Base-by-base conservation (phyloP, 106 monocot genomes). In the Xerophyta viscosa region DNA sequence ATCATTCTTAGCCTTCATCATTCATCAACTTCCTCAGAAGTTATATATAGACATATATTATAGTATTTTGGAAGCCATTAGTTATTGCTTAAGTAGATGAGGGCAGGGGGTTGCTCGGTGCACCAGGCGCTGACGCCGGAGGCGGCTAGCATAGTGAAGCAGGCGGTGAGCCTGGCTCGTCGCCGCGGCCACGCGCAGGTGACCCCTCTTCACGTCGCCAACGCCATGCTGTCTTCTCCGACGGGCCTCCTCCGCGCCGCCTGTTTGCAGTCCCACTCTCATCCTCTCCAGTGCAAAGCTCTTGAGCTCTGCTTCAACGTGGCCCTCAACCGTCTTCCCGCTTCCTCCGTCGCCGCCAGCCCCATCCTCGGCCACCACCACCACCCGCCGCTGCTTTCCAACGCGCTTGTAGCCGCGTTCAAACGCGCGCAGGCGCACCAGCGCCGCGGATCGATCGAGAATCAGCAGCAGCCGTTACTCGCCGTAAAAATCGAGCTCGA, bases 401-500 rank as follows among this genome's bases (percentile, higher is more conserved):
- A 96, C 48, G 94, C 94, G n/a, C 88, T 96, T 26, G 78, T 96
- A 5, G 94, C 94, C 6, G 94, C 94, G 20, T 89, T 96, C 76
- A 96, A 96, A 65, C 59, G 94, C 1, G 94, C 94, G 6, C 93
- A 94, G 52, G 93, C 93, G 7, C 87, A 94, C 68, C 93, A 94
- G 61, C 70, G 93, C 2, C 71, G 94, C 4, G 88, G 88, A 1
- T 88, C 88, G 7, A 71, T 76, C 12, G 94, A 96, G 41, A 89
- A 39, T 60, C 94, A 96, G 61, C 94, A 96, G 62, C 84, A 85
- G 59, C 84, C 84, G 0, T 56, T 94, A 31, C 69, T 94, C 7
- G 67, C 88, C 12, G 84, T 94, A 31, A 94, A 94, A 75, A 85
- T 96, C 10, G 94, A 96, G 65, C 46, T 96, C n/a, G 85, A 89